Conservation (phyloP, 2,329 filamentous ascomycete species). For the Saccharata proteae region DNA sequence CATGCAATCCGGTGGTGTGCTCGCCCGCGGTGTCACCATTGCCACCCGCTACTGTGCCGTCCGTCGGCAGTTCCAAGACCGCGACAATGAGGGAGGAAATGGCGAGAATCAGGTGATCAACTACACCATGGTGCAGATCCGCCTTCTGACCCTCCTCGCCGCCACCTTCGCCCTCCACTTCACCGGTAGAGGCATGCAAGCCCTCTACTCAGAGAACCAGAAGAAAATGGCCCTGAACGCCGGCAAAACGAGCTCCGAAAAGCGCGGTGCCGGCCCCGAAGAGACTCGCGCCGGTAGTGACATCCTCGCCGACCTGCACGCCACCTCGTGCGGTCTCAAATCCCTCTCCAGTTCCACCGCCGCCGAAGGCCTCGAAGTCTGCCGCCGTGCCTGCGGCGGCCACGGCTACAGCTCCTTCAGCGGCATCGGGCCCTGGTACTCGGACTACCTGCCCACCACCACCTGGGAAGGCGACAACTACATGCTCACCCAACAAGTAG, state of each 20-base stretch:
- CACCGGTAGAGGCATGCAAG: constrained; percentile 65
- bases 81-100: constrained; percentile 44
- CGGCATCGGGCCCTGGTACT: constrained; percentile 64
- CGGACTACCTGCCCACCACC: constrained; percentile 59
- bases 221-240: constrained; percentile 44
- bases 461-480: constrained; percentile 75
- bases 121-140: constrained; percentile 70
- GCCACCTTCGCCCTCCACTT: constrained; percentile 70
- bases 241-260: constrained; percentile 29
- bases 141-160: constrained; percentile 59
- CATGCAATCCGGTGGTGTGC: constrained; percentile 56
- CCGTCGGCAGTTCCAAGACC: constrained; percentile 66
- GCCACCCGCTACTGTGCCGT: constrained; percentile 63
- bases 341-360: constrained; percentile 60
- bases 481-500: constrained; percentile 71
- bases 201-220: constrained; percentile 60
- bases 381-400: constrained; percentile 63
- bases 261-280: constrained; percentile 53
- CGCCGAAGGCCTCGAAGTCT: constrained; percentile 62
- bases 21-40: constrained; percentile 67
- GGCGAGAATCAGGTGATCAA: constrained; percentile 66
- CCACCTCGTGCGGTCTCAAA: constrained; percentile 65
- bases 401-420: constrained; percentile 66
- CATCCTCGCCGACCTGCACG: constrained; percentile 60
- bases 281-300: constrained; percentile 55